phyloP scores from a whole-genome alignment of 2,329 filamentous ascomycete genomes.

The Sporothrix pallida region DNA sequence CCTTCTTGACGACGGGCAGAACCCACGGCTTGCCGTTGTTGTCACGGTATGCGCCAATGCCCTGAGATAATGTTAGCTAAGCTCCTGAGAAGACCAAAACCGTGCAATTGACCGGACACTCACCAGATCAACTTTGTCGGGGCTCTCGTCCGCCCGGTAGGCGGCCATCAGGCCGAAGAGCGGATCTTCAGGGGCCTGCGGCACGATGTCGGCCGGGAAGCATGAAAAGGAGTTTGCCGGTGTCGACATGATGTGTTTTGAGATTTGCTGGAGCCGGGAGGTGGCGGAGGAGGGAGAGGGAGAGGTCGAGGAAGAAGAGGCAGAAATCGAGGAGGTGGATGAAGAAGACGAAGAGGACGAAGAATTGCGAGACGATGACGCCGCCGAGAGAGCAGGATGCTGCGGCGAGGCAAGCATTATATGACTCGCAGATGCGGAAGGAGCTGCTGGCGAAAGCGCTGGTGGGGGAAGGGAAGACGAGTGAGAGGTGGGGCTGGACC shows the following conservation, averaged over 20 bases:
- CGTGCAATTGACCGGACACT: constrained; percentile 44
- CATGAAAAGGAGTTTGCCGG: constrained; percentile 60
- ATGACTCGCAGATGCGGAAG: constrained; percentile 29
- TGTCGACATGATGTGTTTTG: constrained; percentile 70
- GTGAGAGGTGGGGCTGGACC: constrained; percentile 33
- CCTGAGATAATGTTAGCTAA: constrained; percentile 47
- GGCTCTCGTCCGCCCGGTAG: constrained; percentile 76
- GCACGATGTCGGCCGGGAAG: constrained; percentile 78
- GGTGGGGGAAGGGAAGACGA: constrained; percentile 32
- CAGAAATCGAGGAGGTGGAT: constrained; percentile 30
- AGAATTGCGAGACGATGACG: constrained; percentile 27
- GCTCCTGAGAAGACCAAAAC: too few species aligned
- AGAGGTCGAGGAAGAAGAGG: neutral
- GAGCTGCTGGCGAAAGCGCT: constrained; percentile 28
- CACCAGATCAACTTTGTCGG: constrained; percentile 91
- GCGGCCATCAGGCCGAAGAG: constrained; percentile 92
- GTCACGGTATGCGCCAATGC: constrained; percentile 92
- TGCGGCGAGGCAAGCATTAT: constrained; percentile 25
- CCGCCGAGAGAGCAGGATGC: constrained; percentile 20
- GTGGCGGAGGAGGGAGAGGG: constrained; percentile 36
- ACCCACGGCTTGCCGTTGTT: constrained; percentile 97
- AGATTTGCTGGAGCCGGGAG: constrained; percentile 65
- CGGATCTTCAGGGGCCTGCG: constrained; percentile 91
- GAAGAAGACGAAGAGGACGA: constrained; percentile 19
- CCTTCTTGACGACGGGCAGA: constrained; percentile 94